Conservation (phyloP, 2,329 filamentous ascomycete species). For the Talaromyces sp. region DNA sequence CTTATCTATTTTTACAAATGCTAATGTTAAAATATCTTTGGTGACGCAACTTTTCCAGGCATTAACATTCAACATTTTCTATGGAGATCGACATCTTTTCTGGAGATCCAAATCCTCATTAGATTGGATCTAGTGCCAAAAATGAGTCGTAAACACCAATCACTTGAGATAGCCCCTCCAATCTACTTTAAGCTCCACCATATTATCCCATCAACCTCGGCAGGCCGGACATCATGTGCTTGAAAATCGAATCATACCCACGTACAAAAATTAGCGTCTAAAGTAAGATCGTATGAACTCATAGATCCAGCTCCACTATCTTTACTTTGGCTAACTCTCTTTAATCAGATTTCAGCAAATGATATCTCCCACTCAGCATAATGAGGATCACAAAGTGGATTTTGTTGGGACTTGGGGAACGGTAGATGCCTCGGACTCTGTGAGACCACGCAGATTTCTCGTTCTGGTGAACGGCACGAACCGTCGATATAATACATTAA, state of each 20-base stretch:
- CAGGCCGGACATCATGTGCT: not conserved
- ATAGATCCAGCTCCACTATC: not conserved
- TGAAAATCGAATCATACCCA: not conserved
- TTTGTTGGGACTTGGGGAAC: constrained; percentile 1
- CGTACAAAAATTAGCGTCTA: not conserved
- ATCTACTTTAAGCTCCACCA: not conserved
- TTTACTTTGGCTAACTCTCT: not conserved
- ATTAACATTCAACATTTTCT: not conserved
- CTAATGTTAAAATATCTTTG: not conserved
- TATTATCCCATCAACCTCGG: not conserved
- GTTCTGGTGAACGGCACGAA: not conserved
- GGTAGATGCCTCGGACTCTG: not conserved
- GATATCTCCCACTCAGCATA: not conserved
- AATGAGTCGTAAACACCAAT: not conserved
- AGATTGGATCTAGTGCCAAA: not conserved
- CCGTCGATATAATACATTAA: not conserved
- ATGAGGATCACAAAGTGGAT: not conserved
- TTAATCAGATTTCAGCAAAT: not conserved
- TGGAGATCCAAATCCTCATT: not conserved
- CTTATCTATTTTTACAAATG: not conserved
- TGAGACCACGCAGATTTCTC: not conserved
- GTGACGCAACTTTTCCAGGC: not conserved
- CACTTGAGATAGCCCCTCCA: not conserved
- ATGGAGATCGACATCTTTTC: not conserved
- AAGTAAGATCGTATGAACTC: not conserved